Percentiles rank a stretch among this genome's conserved stretches.
These are phyloP conservation scores for Zopfia rhizophila DNA, from an alignment of 2,329 filamentous ascomycete genomes.

Conservation along the genomic window DNA sequence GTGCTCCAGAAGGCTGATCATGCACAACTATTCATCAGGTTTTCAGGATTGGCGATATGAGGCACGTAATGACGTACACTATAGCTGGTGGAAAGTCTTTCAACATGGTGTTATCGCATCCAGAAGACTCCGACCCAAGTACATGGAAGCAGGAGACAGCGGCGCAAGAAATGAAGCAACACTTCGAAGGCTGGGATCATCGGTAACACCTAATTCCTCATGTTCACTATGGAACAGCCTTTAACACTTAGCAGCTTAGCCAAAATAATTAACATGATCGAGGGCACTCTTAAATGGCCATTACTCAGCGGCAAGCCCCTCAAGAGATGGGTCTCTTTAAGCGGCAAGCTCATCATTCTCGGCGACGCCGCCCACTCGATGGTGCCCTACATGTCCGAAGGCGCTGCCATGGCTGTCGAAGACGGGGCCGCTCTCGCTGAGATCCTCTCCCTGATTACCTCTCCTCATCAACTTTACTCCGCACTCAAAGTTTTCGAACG, in stretches of 20 bases:
- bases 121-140: constrained; percentile 66
- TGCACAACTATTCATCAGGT: too few relatives aligned
- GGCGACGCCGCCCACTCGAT: constrained; percentile 36
- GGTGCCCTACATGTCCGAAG: constrained; percentile 35
- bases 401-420: constrained; percentile 73
- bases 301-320: constrained; percentile 25
- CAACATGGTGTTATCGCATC: constrained; percentile 72
- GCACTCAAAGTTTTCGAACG: constrained; percentile 53
- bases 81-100: constrained; percentile 65
- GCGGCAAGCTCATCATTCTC: constrained; percentile 26
- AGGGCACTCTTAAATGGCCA: constrained; percentile 32
- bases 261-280: constrained; percentile 40
- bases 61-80: constrained; percentile 60
- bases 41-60: constrained; percentile 53
- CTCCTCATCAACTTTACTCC: constrained; percentile 34
- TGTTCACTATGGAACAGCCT: neutral
- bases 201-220: constrained; percentile 48
- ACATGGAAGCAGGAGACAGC: constrained; percentile 64
- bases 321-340: constrained; percentile 22
- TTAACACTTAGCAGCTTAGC: constrained; percentile 26
- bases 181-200: constrained; percentile 72
- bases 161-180: constrained; percentile 67
- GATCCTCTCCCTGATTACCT: constrained; percentile 41
- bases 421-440: constrained; percentile 72
- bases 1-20: too few relatives aligned